Conservation (phyloP, 176 grass and related monocot species). For the Ensete ventricosum region DNA sequence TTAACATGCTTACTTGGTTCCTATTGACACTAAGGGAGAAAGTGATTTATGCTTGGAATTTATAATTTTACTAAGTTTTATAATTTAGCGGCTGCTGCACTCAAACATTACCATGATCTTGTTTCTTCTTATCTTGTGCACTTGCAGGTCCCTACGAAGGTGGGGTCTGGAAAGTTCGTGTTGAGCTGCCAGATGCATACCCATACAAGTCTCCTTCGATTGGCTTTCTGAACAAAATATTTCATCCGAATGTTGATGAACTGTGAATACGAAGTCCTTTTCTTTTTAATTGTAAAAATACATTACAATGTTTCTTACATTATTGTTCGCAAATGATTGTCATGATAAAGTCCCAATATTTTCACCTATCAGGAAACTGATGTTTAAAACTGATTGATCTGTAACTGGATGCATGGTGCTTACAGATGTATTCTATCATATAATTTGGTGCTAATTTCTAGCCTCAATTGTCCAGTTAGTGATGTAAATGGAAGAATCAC, state of each 20-base stretch:
- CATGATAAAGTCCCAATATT: too few species aligned
- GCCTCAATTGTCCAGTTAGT: neutral
- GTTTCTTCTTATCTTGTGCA: neutral
- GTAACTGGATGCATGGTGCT: neutral
- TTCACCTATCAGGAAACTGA: too few species aligned
- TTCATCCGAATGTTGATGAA: constrained; percentile 18
- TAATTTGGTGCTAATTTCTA: neutral
- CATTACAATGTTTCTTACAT: neutral
- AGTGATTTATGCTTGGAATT: neutral
- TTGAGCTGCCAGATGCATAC: constrained; percentile 14
- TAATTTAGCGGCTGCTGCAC: neutral
- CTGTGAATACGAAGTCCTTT: neutral
- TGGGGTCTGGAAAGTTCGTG: constrained; percentile 14
- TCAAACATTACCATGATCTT: neutral
- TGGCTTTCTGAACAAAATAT: constrained; percentile 19
- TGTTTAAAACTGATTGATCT: too few species aligned
- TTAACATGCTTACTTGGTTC: neutral
- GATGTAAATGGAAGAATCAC: neutral
- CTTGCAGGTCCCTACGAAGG: constrained; percentile 11
- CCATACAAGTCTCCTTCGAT: constrained; percentile 16
- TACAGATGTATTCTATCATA: neutral
- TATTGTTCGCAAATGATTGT: neutral
- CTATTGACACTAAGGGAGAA: neutral
- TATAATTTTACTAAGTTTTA: neutral
- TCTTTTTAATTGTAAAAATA: neutral